A percentile compares a stretch with the other conserved stretches of the same genome.
Conservation (phyloP, 2,329 filamentous ascomycete genomes). For the Penicillium hesseltinei region DNA sequence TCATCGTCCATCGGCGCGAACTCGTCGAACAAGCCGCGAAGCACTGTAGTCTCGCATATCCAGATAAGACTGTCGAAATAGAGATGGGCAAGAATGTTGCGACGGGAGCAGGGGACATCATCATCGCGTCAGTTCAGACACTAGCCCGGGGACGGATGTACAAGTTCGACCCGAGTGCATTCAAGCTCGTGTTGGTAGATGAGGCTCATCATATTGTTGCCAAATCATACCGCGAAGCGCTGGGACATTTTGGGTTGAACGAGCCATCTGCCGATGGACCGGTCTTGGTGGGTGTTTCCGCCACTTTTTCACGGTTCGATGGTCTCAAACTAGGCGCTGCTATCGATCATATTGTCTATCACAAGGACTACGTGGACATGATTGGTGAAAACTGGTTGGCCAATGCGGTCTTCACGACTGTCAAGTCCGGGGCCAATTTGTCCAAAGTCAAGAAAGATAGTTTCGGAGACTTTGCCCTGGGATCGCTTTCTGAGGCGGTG, state of each 20-base stretch:
- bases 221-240: conserved; percentile 68
- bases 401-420: conserved; percentile 90
- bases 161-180: conserved; percentile 76
- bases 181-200: conserved; percentile 91
- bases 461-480: conserved; percentile 75
- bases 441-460: conserved; percentile 63
- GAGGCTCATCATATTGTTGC: conserved; percentile 97
- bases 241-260: conserved; percentile 75
- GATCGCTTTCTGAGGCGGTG: conserved; percentile 75
- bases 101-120: conserved; percentile 82
- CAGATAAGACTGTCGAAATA: conserved; percentile 75
- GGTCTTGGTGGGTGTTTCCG: conserved; percentile 84
- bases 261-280: conserved; percentile 53
- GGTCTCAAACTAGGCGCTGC: conserved; percentile 77
- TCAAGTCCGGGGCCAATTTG: conserved; percentile 77
- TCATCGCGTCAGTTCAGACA: conserved; percentile 84
- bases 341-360: conserved; percentile 94
- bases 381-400: conserved; percentile 90
- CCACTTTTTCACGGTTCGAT: conserved; percentile 75
- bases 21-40: conserved; percentile 89
- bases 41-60: conserved; percentile 80
- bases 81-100: conserved; percentile 83
- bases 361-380: conserved; percentile 79
- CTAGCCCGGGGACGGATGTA: conserved; percentile 73
- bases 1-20: conserved; percentile 88